phyloP scores from a whole-genome alignment of 1,284 basidiomycete genomes.

The Lentinus polychrous region DNA sequence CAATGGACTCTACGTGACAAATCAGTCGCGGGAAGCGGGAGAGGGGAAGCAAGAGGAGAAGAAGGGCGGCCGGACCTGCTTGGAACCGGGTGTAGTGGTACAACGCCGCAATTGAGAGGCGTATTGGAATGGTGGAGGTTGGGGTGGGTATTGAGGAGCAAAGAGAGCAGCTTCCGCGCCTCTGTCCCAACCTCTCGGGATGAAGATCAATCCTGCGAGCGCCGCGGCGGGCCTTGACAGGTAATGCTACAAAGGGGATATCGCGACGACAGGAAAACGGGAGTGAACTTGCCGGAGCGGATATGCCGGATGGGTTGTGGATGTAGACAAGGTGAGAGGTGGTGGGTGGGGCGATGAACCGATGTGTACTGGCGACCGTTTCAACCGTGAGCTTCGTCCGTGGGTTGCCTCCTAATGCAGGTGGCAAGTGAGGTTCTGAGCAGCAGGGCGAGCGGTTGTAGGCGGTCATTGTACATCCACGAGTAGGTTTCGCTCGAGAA shows the following conservation, averaged over 20 bases:
- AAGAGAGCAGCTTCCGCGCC: not conserved
- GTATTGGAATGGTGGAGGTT: not conserved
- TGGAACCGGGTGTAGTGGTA: not conserved
- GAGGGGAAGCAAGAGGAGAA: not conserved
- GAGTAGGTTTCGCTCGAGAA: constrained; percentile 89
- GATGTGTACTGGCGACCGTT: constrained; percentile 5
- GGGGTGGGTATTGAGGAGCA: constrained; percentile 1
- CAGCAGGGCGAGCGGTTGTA: constrained; percentile 15
- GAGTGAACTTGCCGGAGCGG: constrained; percentile 1
- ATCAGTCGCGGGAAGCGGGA: too few relatives aligned
- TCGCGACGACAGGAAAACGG: not conserved
- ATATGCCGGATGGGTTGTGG: not conserved
- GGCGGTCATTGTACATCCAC: constrained; percentile 61
- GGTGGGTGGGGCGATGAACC: constrained; percentile 5
- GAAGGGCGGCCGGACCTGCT: not conserved
- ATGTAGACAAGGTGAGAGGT: not conserved
- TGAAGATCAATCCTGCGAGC: not conserved
- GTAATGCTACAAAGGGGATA: constrained; percentile 1
- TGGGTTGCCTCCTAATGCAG: not conserved
- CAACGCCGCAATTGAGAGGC: not conserved
- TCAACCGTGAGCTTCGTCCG: constrained; percentile 7
- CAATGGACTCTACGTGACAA: too few relatives aligned
- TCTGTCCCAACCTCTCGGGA: not conserved
- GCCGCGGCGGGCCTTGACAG: not conserved
- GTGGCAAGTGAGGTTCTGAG: constrained; percentile 1